Evolutionary conservation across 2,329 filamentous ascomycete genomes (phyloP).

Genomic region (Chaetomiaceae sp.): DNA sequence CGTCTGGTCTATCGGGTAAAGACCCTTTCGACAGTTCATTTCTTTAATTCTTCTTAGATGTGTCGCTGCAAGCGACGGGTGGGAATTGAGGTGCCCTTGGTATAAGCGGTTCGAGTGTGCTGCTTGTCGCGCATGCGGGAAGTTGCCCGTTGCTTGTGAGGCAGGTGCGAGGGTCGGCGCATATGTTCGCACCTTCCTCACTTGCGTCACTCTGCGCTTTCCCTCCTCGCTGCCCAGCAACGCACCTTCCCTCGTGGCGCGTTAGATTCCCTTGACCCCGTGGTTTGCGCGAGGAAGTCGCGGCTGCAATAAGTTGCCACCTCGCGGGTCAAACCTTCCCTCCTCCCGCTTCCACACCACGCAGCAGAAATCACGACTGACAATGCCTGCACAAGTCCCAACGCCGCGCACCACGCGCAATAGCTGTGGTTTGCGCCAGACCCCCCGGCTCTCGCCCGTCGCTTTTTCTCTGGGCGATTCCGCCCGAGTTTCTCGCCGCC

Average conservation of each 20-base stretch:
- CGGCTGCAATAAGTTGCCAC: not conserved
- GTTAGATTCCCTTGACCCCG: not conserved
- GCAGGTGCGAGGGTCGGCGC: not conserved
- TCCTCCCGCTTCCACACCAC: not conserved
- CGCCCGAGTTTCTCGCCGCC: constrained; percentile 5
- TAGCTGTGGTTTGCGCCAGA: constrained; percentile 19
- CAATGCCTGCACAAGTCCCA: constrained; percentile 18
- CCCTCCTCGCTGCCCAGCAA: not conserved
- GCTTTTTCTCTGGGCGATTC: constrained; percentile 3
- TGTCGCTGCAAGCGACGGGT: constrained; percentile 7
- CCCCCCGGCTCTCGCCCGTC: not conserved
- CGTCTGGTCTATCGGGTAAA: constrained; percentile 12
- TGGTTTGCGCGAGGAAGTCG: not conserved
- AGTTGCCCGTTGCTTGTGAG: constrained; percentile 3
- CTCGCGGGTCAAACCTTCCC: not conserved
- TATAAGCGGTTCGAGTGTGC: not conserved
- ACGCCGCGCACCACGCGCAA: constrained; percentile 23
- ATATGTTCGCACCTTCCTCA: not conserved
- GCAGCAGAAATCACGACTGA: constrained; percentile 12
- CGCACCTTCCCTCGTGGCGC: not conserved
- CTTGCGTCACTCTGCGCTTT: not conserved
- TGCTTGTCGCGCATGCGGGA: not conserved
- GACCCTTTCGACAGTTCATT: constrained; percentile 6
- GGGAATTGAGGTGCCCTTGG: not conserved
- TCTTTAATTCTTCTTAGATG: not conserved